Base-by-base conservation (phyloP, 169 alveolate species). In the Amoebophrya sp. region DNA sequence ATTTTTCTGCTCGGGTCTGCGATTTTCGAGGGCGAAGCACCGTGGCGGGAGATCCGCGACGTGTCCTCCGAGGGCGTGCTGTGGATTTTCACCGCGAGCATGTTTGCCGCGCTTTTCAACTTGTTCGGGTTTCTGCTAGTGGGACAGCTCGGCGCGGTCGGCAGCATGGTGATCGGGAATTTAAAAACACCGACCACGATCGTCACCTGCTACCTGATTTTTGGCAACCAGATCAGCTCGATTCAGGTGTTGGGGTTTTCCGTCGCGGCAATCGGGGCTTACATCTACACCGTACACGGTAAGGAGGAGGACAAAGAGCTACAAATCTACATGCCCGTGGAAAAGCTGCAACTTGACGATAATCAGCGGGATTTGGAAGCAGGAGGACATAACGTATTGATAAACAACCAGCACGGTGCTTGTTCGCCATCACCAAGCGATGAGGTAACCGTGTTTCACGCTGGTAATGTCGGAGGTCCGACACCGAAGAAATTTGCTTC, bases 111-210 rank as follows among this genome's bases (percentile, higher is more conserved):
- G 35, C 35, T 18, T 2, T 66, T 66, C 83, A 66, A 66, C 83
- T 25, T 66, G 83, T 66, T 66, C 38, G 83, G 83, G 35, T 66
- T 25, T 25, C 35, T 66, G 35, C 29, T 66, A 3, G 39, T 66
- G 32, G 83, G 83, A 2, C 35, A 66, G 39, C 29, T 66, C 38
- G 83, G 83, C 83, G 83, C 83, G 35, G 83, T 66, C 7, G 83
- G 83, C 35, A n/a, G 39, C 83, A 66, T 66, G 83, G 83, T 66
- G 39, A n/a, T 66, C 83, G 83, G 83, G 18, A 66, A 66, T 25
- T 25, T 66, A 25, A 66, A 66, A n/a, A 66, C 83, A 25, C 83
- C 83, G 39, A 66, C 83, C 29, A 25, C 83, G 32, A 66, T 66
- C 83, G 83, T 66, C 38, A 66, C 83, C 29, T 66, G 32, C 32